Base-by-base conservation (phyloP, 75 land plant species). In the Pinus taeda region DNA sequence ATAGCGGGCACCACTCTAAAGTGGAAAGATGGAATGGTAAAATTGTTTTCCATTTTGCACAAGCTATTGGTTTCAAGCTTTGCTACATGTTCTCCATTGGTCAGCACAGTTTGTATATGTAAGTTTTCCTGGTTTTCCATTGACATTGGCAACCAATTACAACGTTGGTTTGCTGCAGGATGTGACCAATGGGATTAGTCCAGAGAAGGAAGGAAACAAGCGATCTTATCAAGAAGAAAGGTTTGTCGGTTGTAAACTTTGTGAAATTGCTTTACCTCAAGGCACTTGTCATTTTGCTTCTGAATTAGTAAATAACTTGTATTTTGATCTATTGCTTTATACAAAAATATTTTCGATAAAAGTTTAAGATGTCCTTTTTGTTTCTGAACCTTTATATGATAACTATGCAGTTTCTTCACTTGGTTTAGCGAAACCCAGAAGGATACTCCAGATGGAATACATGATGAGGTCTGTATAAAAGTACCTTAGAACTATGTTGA, bases 11-110 rank as follows among this genome's bases (percentile, higher is more conserved):
- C 98, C 59, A 60, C 80, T 61, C 86, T 93, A n/a, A 85, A 79
- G 67, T 97, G 99, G 99, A 94, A 94, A 81, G 98, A 95, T 76
- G 99, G 99, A 74, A 89, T 85, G 99, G 99, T 94, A 75, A 85
- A 78, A 15, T 17, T 72, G n/a, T 73, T 75, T 13, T 12, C 20
- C 12, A 26, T 59, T 20, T 24, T 18, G 3, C 33, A 26, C 21
- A 15, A 33, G 39, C 5, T 71, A 22, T 30, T 22, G 22, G 33
- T 3, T 71, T 20, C 33, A 30, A 8, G 33, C 58, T 20, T 71
- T 71, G 17, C 20, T 76, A 2, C 7, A 33, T 70, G 20, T 73
- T 5, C 26, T 24, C 37, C n/a, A 24, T 56, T 24, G 17, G 22
- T 73, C 20, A 5, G 2, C 22, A 18, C 62, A 20, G 20, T 1